These are phyloP conservation scores for Stentor roeselii DNA, from an alignment of 73 alveolate genomes.

Conservation along the genomic window DNA sequence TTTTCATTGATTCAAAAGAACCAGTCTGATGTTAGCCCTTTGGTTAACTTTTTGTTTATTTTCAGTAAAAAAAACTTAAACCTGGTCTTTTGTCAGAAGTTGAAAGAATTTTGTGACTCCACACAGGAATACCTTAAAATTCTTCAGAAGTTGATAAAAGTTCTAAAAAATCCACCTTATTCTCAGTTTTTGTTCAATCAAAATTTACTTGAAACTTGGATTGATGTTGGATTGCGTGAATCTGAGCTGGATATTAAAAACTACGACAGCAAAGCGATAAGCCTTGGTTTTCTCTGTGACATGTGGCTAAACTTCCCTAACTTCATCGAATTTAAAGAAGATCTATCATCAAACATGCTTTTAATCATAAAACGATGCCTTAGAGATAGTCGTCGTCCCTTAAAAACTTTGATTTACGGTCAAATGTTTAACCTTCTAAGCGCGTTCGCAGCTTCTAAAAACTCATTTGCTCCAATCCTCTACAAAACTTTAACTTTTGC, in stretches of 20 bases:
- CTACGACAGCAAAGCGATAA: conserved; percentile 1
- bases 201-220: conserved; percentile 66
- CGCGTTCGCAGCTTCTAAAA: conserved; percentile 77
- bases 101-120: background rate
- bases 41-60: background rate
- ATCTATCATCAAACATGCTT: conserved; percentile 44
- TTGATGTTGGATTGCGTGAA: conserved; percentile 56
- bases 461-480: conserved; percentile 89
- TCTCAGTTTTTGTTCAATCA: conserved; percentile 27
- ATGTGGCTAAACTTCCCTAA: conserved; percentile 63
- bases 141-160: background rate
- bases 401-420: conserved; percentile 47
- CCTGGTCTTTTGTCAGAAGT: no score
- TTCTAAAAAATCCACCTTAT: background rate
- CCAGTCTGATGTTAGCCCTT: background rate
- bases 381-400: conserved; percentile 57
- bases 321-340: conserved; percentile 56
- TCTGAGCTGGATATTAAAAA: conserved; percentile 51
- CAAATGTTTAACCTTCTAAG: conserved; percentile 61
- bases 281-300: conserved; percentile 64
- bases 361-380: conserved; percentile 51
- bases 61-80: no score
- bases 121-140: background rate
- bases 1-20: no score
- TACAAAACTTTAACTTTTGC: conserved; percentile 85